Conservation (phyloP, 495 filamentous ascomycete genomes). For the Lophium mytilinum region DNA sequence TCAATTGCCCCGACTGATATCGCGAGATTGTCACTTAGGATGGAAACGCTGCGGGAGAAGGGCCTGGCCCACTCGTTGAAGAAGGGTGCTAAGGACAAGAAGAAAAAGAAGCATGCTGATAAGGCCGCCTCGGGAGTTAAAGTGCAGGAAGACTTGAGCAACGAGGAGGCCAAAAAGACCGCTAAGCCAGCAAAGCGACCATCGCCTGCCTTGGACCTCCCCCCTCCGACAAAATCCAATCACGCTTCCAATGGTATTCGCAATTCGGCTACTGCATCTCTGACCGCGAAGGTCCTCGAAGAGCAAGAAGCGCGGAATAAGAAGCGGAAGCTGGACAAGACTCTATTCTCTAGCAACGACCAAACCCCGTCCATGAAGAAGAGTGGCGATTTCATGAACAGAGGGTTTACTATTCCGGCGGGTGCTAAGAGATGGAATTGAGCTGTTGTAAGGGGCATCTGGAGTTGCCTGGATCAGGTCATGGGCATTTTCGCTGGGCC, state of each 20-base stretch:
- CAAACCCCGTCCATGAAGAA: constrained; percentile 40
- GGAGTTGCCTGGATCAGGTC: no score
- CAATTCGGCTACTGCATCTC: constrained; percentile 71
- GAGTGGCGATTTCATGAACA: constrained; percentile 66
- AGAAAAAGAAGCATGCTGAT: constrained; percentile 54
- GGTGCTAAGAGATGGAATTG: constrained; percentile 21
- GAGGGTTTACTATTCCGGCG: constrained; percentile 58
- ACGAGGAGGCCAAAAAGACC: constrained; percentile 12
- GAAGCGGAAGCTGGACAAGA: constrained; percentile 62
- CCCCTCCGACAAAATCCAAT: neutral
- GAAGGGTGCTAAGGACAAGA: constrained; percentile 63
- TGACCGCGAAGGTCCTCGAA: constrained; percentile 76
- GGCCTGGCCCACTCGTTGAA: constrained; percentile 84
- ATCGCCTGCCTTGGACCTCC: neutral
- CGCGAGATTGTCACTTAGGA: constrained; percentile 54
- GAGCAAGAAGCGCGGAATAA: constrained; percentile 81
- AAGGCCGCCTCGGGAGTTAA: constrained; percentile 9
- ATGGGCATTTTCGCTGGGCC: no score
- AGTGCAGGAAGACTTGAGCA: constrained; percentile 15
- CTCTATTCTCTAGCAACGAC: constrained; percentile 54
- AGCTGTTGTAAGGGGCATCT: neutral
- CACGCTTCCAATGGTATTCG: constrained; percentile 52
- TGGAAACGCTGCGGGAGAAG: constrained; percentile 54
- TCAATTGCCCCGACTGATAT: constrained; percentile 64
- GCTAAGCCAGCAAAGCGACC: neutral